Conservation (phyloP, 2,329 filamentous ascomycete genomes). For the Drechslerella dactyloides region DNA sequence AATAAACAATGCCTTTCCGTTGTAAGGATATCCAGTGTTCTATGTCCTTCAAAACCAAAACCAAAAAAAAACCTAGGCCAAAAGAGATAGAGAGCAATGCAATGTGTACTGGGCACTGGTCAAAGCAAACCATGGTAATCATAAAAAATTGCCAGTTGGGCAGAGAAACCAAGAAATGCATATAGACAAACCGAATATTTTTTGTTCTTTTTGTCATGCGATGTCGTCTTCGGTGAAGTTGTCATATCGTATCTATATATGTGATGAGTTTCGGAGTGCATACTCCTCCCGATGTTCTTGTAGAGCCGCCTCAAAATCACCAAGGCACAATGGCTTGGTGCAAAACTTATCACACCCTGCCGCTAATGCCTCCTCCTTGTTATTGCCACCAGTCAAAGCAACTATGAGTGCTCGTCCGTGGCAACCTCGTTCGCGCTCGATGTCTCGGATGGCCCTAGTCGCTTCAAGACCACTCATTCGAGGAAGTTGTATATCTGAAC, state of each 20-base stretch:
- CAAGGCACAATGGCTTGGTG: conserved; percentile 29
- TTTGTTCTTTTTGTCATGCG: no score
- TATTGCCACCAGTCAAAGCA: conserved; percentile 57
- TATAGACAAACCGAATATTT: no score
- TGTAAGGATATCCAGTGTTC: not conserved
- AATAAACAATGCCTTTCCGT: not conserved
- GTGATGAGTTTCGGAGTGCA: not conserved
- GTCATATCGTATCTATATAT: not conserved
- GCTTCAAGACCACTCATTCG: conserved; percentile 54
- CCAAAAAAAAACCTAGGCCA: not conserved
- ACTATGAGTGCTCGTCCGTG: conserved; percentile 57
- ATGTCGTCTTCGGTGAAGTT: not conserved
- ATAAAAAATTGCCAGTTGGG: no score
- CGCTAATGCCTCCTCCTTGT: conserved; percentile 57
- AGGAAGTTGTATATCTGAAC: conserved; percentile 50
- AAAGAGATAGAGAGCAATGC: not conserved
- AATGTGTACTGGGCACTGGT: not conserved
- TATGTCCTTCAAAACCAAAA: not conserved
- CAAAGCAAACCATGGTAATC: no score
- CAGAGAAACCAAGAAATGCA: no score
- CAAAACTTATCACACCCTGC: conserved; percentile 41
- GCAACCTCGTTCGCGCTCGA: conserved; percentile 33
- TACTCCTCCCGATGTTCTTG: conserved; percentile 9
- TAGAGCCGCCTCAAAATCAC: conserved; percentile 6
- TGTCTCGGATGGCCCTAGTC: conserved; percentile 50